Base-by-base conservation (phyloP, 805 yeast species). In the Metschnikowia colocasiae region DNA sequence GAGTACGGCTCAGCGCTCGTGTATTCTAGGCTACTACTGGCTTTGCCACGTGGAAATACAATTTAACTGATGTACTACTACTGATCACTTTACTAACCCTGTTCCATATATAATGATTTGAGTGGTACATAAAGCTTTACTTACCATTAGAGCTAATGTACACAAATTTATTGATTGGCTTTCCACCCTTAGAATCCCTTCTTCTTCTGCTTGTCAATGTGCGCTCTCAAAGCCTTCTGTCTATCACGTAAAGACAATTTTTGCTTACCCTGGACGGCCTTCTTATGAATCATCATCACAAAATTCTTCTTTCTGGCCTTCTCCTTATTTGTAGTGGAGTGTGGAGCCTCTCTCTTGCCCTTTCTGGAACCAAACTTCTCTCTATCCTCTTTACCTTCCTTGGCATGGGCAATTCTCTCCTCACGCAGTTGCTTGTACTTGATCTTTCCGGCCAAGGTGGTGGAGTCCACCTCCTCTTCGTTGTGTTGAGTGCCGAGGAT, bases 271-370 rank as follows among this genome's bases (percentile, higher is more conserved):
- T 87, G 95, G 33, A 94, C 98, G 43, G 87, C 83, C 60, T 82
- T 82, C 73, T 92, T 94, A 69, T 94, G 99, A 58, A 94, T 87
- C 92, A 87, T 87, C 99, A 94, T 94, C 64, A 94, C 92, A 63
- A 90, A 94, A 71, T 94, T 94, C 96, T 94, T 94, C 89, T 89
- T 89, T 68, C 98, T 80, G 20, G 90, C 95, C 80, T 94, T 94
- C 70, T 95, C 97, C 69, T 82, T 82, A 67, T 94, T 94, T 2
- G 99, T 94, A 9, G 98, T 91, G 25, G 96, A 87, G 63, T 85
- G 97, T 15, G 79, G 75, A 46, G 78, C 78, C 20, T 82, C 85
- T 61, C 83, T 73, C 68, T 83, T 84, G 60, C 96, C 95, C 72
- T 81, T 87, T 64, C 83, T 81, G 16, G 96, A 86, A 22, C 97